Base-by-base conservation (phyloP, 1,284 basidiomycete species). In the Rhodotorula sp. region DNA sequence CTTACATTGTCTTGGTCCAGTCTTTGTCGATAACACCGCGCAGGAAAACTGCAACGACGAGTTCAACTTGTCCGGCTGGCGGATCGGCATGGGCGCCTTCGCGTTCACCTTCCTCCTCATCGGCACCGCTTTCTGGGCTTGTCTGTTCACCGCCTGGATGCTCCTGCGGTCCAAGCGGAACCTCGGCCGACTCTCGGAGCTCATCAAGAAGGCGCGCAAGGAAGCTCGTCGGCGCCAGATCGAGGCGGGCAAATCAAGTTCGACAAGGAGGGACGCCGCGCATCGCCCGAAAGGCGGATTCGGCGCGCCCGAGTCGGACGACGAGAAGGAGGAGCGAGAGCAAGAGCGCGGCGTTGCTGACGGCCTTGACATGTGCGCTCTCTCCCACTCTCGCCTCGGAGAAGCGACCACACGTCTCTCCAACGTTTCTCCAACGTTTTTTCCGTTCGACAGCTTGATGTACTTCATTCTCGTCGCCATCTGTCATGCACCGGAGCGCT, bases 1-100 rank as follows among this genome's bases (percentile, higher is more conserved):
- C n/a, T 46, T 19, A 19, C 7, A 0, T n/a, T 44, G 4, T 5
- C 41, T 14, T 5, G 41, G 25, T 23, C 41, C 64, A 52, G 64
- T n/a, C 25, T 41, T 49, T 21, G 17, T 58, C 21, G 27, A n/a
- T 19, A 42, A 56, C 9, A 61, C 59, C 19, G 25, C 25, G 3
- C 69, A 70, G 46, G 21, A 19, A 8, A 59, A 63, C 34, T 70
- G 69, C 56, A 56, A 55, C 61, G 65, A 60, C 3, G 27, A 60
- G 42, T 59, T 54, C 64, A 23, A 17, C n/a, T 27, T 70, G 27
- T 23, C 59, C 4, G 17, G 16, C 5, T 70, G 61, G 60, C 55
- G 69, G 5, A 46, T 65, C 42, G 23, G 34, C 17, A 63, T 66
- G 56, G 69, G 10, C 1, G 19, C 42, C 19, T 60, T 58, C 8